phyloP scores from a whole-genome alignment of 176 grass and related monocot species.

The Ensete ventricosum region DNA sequence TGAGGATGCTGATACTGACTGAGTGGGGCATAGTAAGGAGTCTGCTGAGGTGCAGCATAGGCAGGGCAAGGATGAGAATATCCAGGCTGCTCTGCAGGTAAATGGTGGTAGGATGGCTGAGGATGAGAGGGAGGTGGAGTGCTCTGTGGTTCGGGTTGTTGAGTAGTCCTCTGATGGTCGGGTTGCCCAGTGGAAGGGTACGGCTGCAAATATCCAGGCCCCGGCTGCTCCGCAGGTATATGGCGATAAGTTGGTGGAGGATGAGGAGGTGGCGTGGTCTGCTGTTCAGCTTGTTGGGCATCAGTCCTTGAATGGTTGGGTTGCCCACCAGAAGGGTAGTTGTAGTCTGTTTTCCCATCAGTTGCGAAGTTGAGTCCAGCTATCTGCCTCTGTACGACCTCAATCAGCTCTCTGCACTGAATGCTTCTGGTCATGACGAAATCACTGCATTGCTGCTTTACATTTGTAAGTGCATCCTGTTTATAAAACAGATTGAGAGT shows the following conservation, averaged over 20 bases:
- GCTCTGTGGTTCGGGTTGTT: constrained; percentile 39
- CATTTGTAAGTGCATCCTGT: constrained; percentile 30
- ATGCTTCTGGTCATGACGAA: constrained; percentile 34
- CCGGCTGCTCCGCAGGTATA: neutral
- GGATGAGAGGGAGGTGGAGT: constrained; percentile 26
- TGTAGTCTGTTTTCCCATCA: constrained; percentile 20
- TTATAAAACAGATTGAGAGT: neutral
- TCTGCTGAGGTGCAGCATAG: constrained; percentile 31
- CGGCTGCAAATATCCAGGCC: constrained; percentile 15
- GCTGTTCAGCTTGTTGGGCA: constrained; percentile 33
- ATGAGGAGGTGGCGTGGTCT: constrained; percentile 33
- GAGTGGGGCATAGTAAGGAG: constrained; percentile 40
- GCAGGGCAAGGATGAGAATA: constrained; percentile 23
- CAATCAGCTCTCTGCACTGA: constrained; percentile 28
- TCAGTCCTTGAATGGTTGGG: constrained; percentile 16
- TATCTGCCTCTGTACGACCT: constrained; percentile 37
- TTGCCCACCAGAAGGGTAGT: constrained; percentile 33
- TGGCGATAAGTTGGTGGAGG: constrained; percentile 35
- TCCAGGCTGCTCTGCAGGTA: constrained; percentile 2
- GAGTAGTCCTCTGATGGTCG: constrained; percentile 29
- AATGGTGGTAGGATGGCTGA: constrained; percentile 35
- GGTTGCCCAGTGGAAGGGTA: constrained; percentile 22
- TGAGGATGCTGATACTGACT: constrained; percentile 22
- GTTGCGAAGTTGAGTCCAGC: constrained; percentile 77
- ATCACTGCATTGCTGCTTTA: constrained; percentile 35